Conservation (phyloP, 1,284 basidiomycete species). For the Ustilago tritici region DNA sequence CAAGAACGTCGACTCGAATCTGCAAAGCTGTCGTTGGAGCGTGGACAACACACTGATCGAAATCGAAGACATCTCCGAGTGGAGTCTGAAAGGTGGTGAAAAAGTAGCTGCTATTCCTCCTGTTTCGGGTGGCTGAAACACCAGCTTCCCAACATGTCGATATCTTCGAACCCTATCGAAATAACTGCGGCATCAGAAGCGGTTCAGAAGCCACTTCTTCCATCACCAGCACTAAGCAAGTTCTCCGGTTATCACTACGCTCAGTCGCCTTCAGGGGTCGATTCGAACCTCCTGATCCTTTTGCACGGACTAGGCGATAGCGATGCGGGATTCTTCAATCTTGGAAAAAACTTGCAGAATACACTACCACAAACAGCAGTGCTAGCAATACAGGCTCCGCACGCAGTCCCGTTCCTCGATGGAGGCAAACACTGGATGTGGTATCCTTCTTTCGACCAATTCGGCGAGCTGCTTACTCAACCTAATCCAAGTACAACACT, state of each 20-base stretch:
- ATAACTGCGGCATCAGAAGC: slow-evolving; percentile 13
- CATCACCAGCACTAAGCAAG: slow-evolving; percentile 3
- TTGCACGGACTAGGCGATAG: slow-evolving; percentile 91
- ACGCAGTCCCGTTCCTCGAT: slow-evolving; percentile 84
- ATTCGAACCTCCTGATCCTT: slow-evolving; percentile 86
- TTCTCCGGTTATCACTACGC: slow-evolving; percentile 71
- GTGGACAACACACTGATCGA: slow-evolving; percentile 75
- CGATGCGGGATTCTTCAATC: slow-evolving; percentile 79
- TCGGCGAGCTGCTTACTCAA: slow-evolving; percentile 76
- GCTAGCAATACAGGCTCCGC: slow-evolving; percentile 82
- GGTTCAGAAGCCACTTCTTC: slow-evolving; percentile 13
- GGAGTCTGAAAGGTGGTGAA: slow-evolving; percentile 76
- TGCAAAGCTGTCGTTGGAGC: slow-evolving; percentile 74
- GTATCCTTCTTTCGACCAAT: slow-evolving; percentile 84
- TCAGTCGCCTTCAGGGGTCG: slow-evolving; percentile 81
- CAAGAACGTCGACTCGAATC: slow-evolving; percentile 2
- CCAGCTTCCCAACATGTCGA: slow-evolving; percentile 12
- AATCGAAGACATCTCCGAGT: slow-evolving; percentile 76
- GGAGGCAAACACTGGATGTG: slow-evolving; percentile 74
- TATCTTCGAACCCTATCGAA: not conserved
- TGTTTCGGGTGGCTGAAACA: slow-evolving; percentile 75
- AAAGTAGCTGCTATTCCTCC: slow-evolving; percentile 84
- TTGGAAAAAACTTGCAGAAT: slow-evolving; percentile 78
- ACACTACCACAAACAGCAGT: slow-evolving; percentile 85
- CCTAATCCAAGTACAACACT: slow-evolving; percentile 81